Base-by-base conservation (phyloP, 2,329 filamentous ascomycete genomes). In the Diaporthe caulivora region DNA sequence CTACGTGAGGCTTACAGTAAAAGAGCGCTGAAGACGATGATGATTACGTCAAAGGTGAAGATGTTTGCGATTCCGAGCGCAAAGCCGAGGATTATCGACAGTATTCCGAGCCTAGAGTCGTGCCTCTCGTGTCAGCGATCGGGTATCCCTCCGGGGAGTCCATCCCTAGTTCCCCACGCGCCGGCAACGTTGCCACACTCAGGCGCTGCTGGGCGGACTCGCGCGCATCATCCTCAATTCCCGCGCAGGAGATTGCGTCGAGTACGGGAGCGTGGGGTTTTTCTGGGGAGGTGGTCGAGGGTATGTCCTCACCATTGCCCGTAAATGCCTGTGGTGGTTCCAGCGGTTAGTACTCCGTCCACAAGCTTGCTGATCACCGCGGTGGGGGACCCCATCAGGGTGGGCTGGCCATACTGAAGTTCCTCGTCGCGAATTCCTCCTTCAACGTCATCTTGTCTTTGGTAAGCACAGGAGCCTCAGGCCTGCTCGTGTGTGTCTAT, bases 361-460 rank as follows among this genome's bases (percentile, higher is more conserved):
- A 67, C 24, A 53, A 53, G 51, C 47, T 53, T 57, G 71, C 49
- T 71, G 68, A 75, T 75, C 74, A 73, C 49, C 55, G 67, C 58
- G 37, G 71, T 64, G 47, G 60, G 69, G 58, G 60, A 29, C 54
- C 54, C 62, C 37, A 29, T 37, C 31, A 31, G 51, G 21, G 58
- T 47, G 31, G 54, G 51, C 37, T 57, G 51, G 37, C 86, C 91
- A 80, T 87, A 93, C 92, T 94, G 85, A 94, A 94, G 85, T 94
- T 94, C 80, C 92, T 87, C 75, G 91, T 92, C 81, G 88, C 88
- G 81, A 94, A 92, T 84, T 93, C 92, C 80, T 93, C 92, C 83
- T 89, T 89, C 85, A 93, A 87, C 82, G 91, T 89, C 91, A 93
- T 93, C 76, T 85, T 91, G 87, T 78, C 80, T 18, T 79, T 77